Evolutionary conservation across 129 eudicot genomes (phyloP), one percentile per base, ranked within the genome.

Genomic region (Scalesia atractyloides): DNA sequence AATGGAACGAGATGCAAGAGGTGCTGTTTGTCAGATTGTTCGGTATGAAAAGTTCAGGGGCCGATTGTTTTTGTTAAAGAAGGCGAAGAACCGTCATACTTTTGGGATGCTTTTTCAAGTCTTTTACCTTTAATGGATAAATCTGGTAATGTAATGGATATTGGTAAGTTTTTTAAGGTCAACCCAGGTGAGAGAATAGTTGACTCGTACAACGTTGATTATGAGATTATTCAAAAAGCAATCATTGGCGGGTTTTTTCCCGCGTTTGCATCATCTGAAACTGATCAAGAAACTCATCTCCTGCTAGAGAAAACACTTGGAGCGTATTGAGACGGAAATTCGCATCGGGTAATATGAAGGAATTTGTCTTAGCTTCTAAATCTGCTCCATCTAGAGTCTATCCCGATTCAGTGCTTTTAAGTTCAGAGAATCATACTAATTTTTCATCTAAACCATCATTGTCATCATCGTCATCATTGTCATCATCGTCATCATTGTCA

Each of bases 251-350:
- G 96, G 4, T 83, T 89, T 82, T 89, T 89, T 22, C 93, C 97
- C 49, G 89, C 94, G 2, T 85, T 89, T 76, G 81, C 89, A 14
- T 86, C 90, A 9, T 89, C 91, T n/a, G 91, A 81, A 50, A 69
- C 87, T n/a, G 91, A 80, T 50, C 76, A 84, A 30, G 96, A 89
- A 76, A 86, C 89, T n/a, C 89, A 79, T 71, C 87, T 36, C 97
- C 97, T 54, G 96, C 77, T 16, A 82, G 94, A 72, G 96, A 92
- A 71, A 92, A 82, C 83, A 80, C 81, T 84, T 92, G 97, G 97
- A 88, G 88, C 66, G 81, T 53, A 13, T 71, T 89, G 61, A 89
- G 96, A 69, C 88, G 90, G 22, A 89, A 89, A 61, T 86, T 86
- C 78, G 84, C 89, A 18, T 34, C 64, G 43, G 90, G 90, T 19